Conservation (phyloP, 257 asterid genomes). For the Eustoma russellianum region DNA sequence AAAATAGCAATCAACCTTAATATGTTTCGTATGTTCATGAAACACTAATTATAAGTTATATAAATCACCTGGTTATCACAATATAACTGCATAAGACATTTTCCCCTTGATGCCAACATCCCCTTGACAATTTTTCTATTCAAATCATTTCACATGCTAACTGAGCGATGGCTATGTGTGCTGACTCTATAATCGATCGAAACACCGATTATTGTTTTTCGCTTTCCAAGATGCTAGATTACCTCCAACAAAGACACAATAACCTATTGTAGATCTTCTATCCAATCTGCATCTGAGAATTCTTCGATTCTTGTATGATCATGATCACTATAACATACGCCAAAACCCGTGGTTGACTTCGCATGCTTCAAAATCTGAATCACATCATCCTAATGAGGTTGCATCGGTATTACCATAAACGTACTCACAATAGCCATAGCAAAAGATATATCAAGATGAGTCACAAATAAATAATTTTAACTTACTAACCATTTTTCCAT, state of each 20-base stretch:
- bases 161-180: too few species aligned
- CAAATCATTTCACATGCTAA: too few species aligned
- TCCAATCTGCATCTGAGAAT: background rate
- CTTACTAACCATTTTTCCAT: background rate
- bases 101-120: too few species aligned
- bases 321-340: background rate
- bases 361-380: too few species aligned
- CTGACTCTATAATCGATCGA: background rate
- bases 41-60: too few species aligned
- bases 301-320: background rate
- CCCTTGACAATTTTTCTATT: too few species aligned
- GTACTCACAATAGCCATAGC: background rate
- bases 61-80: too few species aligned
- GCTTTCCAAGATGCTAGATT: background rate
- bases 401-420: background rate
- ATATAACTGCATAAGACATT: too few species aligned
- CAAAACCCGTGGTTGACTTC: too few species aligned
- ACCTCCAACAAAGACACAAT: background rate
- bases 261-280: background rate
- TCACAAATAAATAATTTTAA: background rate
- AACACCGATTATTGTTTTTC: background rate
- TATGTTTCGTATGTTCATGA: too few species aligned
- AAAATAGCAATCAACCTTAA: too few species aligned
- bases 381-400: too few species aligned
- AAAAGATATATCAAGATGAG: background rate